These are phyloP conservation scores for Colletotrichum tropicale DNA, from an alignment of 2,329 filamentous ascomycete species.

Conservation along the genomic window DNA sequence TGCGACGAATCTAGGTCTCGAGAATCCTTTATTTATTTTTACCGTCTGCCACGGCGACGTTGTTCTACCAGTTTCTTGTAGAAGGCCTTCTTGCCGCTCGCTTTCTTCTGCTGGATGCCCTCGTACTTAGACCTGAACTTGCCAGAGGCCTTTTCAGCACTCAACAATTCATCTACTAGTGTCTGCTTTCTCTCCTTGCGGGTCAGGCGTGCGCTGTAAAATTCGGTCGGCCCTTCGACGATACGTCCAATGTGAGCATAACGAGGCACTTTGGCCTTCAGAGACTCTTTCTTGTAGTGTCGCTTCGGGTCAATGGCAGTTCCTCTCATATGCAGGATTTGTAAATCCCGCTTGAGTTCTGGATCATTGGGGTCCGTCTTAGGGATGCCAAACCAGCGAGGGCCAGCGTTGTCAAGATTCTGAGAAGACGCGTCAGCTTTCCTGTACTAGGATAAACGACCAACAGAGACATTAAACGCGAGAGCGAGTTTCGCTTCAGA, in stretches of 20 bases:
- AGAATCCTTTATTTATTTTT: not conserved
- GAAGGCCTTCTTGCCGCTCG: slow-evolving; percentile 85
- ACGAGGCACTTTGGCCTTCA: slow-evolving; percentile 74
- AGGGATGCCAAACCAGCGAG: slow-evolving; percentile 87
- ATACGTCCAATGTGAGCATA: slow-evolving; percentile 91
- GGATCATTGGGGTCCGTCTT: slow-evolving; percentile 82
- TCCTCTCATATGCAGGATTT: slow-evolving; percentile 86
- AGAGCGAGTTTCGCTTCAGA: slow-evolving; percentile 57
- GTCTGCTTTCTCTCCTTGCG: slow-evolving; percentile 89
- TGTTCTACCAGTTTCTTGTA: slow-evolving; percentile 77
- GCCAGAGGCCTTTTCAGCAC: slow-evolving; percentile 65
- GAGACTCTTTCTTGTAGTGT: slow-evolving; percentile 86
- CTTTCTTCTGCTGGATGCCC: slow-evolving; percentile 81
- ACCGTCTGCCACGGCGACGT: slow-evolving; percentile 27
- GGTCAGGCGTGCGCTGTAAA: slow-evolving; percentile 77
- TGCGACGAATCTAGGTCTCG: not conserved
- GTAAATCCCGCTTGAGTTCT: slow-evolving; percentile 86
- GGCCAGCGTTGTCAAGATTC: slow-evolving; percentile 66
- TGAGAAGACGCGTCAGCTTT: not conserved
- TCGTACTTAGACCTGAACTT: slow-evolving; percentile 89
- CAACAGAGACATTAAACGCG: not conserved
- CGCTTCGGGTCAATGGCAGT: slow-evolving; percentile 82
- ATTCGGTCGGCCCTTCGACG: slow-evolving; percentile 87
- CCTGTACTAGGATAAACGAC: not conserved
- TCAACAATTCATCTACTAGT: slow-evolving; percentile 83